phyloP scores from a whole-genome alignment of 1,284 basidiomycete species.

The Hymenochaete sp. region DNA sequence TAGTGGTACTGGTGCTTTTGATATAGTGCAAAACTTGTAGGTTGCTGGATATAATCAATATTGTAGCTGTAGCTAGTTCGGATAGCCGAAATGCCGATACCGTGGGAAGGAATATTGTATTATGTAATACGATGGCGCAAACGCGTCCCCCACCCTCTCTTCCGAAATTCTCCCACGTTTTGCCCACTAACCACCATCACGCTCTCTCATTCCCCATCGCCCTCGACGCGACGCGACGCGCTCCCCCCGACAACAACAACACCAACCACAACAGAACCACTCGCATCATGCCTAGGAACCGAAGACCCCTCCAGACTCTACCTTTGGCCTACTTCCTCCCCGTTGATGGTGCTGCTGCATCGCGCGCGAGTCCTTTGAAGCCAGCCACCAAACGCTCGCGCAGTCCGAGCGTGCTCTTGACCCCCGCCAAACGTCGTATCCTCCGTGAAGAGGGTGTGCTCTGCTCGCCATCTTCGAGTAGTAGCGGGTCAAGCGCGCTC shows the following conservation, averaged over 20 bases:
- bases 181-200: constrained; percentile 10
- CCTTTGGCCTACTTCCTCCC: constrained; percentile 46
- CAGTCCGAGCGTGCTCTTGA: constrained; percentile 41
- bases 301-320: constrained; percentile 51
- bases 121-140: no score
- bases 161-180: no score
- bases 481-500: constrained; percentile 22
- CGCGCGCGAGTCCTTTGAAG: constrained; percentile 21
- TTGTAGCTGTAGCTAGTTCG: neutral
- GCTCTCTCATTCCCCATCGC: constrained; percentile 14
- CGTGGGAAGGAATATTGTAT: no score
- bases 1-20: constrained; percentile 87
- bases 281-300: constrained; percentile 29
- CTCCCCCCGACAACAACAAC: constrained; percentile 7
- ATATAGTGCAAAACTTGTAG: constrained; percentile 57
- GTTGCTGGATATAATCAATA: neutral
- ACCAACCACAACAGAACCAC: constrained; percentile 21
- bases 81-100: no score
- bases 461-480: constrained; percentile 28
- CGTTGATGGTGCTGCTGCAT: constrained; percentile 22
- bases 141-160: no score
- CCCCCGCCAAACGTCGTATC: constrained; percentile 62
- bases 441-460: constrained; percentile 48
- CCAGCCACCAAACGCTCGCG: constrained; percentile 18
- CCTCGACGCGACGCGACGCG: constrained; percentile 7